Base-by-base conservation (phyloP, 2,329 filamentous ascomycete genomes). In the Fusarium irregulare region DNA sequence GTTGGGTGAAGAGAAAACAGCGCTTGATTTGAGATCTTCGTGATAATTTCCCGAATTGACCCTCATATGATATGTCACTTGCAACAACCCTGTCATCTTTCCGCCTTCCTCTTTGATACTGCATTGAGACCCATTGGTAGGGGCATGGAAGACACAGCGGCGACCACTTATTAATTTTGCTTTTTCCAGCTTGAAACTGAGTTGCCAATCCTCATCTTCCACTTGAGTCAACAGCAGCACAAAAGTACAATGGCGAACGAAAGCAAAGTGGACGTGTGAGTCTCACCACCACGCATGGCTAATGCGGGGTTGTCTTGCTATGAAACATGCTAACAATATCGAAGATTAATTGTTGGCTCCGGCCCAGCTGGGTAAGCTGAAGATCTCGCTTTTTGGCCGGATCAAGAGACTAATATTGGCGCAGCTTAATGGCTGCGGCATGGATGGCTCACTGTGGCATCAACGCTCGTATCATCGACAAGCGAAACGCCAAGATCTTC, bases 381-480 rank as follows among this genome's bases (percentile, higher is more conserved):
- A 34, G 7, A 3, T 4, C 7, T 44, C 8, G 14, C 41, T 23
- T 23, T 23, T 23, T 23, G 5, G 21, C 21, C 21, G 21, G 21
- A 23, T 23, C 21, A 23, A 23, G 21, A 50, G 23, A 50, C 49
- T 53, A 14, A 53, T 14, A 1, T 41, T 21, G n/a, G 4, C 16
- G 4, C 6, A 53, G 49, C 13, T 20, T 53, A 7, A 53, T 53
- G 49, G 49, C 34, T 10, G 49, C 49, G 7, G 23, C 49, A 27
- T 53, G 49, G 49, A 53, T 53, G 49, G 49, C 49, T 42, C 49
- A 53, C 18, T 53, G 49, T 27, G 49, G 49, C 7, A n/a, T 53
- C 2, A 13, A 53, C 20, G 49, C 49, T 42, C 49, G 49, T 7
- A 53, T 53, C 13, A 53, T 53, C 3, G 49, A 53, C 9, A 53